phyloP scores from a whole-genome alignment of 202 grass and related monocot species.

The Schoenoplectus tabernaemontani region DNA sequence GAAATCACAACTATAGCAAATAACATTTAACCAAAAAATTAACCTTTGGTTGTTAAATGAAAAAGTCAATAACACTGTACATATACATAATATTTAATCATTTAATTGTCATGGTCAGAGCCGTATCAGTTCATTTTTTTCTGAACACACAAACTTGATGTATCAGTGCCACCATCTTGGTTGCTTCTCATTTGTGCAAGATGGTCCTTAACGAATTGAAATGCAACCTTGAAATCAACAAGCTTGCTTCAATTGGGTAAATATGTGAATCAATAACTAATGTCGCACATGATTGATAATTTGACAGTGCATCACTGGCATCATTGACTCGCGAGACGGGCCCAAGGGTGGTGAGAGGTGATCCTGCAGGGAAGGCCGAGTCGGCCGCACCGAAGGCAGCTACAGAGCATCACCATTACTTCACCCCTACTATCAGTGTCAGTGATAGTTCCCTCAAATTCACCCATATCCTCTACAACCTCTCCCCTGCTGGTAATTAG shows the following conservation, averaged over 20 bases:
- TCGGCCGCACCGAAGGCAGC: conserved; percentile 13
- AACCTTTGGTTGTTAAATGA: too few species aligned
- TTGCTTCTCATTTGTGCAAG: background rate
- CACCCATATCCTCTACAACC: conserved; percentile 98
- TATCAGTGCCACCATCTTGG: too few species aligned
- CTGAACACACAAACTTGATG: background rate
- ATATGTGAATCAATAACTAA: background rate
- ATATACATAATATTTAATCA: background rate
- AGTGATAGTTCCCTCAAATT: conserved; percentile 99
- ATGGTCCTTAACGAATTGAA: background rate
- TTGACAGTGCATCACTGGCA: conserved; percentile 77
- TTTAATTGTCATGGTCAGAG: background rate
- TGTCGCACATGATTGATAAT: background rate
- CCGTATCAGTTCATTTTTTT: background rate
- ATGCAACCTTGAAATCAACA: background rate
- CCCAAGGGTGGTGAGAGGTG: conserved; percentile 73
- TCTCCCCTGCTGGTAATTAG: conserved; percentile 64
- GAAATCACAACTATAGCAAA: too few species aligned
- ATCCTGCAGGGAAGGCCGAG: conserved; percentile 70
- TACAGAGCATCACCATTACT: conserved; percentile 40
- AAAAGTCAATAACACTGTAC: too few species aligned
- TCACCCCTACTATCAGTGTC: conserved; percentile 68
- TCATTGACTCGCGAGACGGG: conserved; percentile 90
- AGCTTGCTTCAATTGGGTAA: background rate
- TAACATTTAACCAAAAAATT: too few species aligned